Evolutionary conservation across 805 yeast species (phyloP), one percentile per base, ranked within the genome.

Genomic region (Starmerella scarabaei): DNA sequence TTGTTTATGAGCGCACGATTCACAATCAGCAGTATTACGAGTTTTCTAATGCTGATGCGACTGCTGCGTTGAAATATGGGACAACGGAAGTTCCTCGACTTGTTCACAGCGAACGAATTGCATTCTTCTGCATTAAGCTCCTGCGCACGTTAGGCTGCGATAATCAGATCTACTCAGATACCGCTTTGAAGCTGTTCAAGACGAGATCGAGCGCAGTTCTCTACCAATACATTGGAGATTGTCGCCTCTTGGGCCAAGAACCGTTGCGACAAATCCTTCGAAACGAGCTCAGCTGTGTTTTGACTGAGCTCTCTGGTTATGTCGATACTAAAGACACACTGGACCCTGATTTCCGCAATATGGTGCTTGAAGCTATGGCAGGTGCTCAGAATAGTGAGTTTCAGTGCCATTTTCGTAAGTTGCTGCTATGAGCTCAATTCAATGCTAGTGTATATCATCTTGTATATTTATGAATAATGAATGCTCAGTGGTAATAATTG

Each of bases 181-280:
- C 4, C 1, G 51, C 53, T 3, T 15, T 7, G 5, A 17, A 31
- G 14, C 33, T 21, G 14, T 49, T 38, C 24, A 27, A 21, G 8
- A 24, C 26, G 11, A 42, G 57, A 14, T 47, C 37, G 3, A 32
- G 38, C 8, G 66, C 80, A 44, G 68, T 73, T 0, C 58, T 86
- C 33, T 66, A 79, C 40, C 71, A 79, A 43, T 76, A 72, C 45
- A 62, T 80, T 5, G 72, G 78, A 14, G 85, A 80, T 47, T 71
- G 68, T 37, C 69, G 66, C 24, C 59, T 85, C 11, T 54, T 77
- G 5, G 72, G 75, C 27, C 63, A 57, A 23, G 70, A 70, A 38
- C 96, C 96, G 1, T 62, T 80, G 14, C 72, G 88, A 0, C 65
- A 69, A 30, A 57, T 80, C 6, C 83, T 82, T 48, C 71, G 71